Evolutionary conservation across 2,329 filamentous ascomycete genomes (phyloP).

Genomic region (Cytospora chrysosperma): DNA sequence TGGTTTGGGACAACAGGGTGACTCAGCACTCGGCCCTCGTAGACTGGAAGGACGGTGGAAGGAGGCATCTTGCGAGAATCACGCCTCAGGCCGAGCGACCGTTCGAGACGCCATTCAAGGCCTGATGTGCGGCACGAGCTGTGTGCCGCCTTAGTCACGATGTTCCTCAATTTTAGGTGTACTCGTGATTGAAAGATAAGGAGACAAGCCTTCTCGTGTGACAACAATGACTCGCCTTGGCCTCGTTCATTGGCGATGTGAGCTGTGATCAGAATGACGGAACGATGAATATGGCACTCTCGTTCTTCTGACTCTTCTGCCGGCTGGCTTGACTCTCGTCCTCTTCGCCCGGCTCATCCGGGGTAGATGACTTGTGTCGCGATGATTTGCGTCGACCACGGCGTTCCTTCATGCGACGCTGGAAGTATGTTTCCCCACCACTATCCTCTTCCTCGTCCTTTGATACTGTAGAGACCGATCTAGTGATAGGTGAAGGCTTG

Average conservation of each 20-base stretch:
- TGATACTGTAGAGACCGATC: neutral
- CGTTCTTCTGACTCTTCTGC: neutral
- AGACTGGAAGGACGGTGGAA: constrained; percentile 77
- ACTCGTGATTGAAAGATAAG: neutral
- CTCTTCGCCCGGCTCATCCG: neutral
- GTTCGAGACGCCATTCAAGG: constrained; percentile 64
- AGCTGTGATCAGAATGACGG: constrained; percentile 3
- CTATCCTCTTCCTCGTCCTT: constrained; percentile 12
- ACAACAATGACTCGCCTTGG: neutral
- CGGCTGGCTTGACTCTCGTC: neutral
- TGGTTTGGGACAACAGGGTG: constrained; percentile 84
- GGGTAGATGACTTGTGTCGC: neutral
- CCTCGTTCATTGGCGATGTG: neutral
- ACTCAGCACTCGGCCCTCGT: constrained; percentile 76
- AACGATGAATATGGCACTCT: neutral
- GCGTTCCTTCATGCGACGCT: constrained; percentile 13
- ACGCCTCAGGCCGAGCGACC: constrained; percentile 80
- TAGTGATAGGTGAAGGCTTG: neutral
- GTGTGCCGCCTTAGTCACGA: neutral
- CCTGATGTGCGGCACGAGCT: constrained; percentile 9
- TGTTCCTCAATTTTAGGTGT: neutral
- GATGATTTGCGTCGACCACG: neutral
- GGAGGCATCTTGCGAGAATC: constrained; percentile 77
- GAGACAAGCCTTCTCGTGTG: neutral
- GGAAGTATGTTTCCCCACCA: constrained; percentile 16